Conservation (phyloP, 495 filamentous ascomycete genomes). For the Penicillium nucicola region DNA sequence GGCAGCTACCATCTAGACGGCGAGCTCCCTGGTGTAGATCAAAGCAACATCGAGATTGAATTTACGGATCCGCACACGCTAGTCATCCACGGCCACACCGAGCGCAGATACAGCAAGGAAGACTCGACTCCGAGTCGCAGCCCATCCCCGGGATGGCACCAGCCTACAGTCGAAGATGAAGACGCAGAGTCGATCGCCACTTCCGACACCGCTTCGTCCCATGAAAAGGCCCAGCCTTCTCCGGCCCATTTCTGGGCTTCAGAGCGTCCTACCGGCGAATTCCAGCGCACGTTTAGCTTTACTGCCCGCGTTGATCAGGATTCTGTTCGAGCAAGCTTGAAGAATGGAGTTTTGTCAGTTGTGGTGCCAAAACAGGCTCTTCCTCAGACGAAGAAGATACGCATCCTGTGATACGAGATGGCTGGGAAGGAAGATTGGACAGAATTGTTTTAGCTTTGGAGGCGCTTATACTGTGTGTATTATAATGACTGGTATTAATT, state of each 20-base stretch:
- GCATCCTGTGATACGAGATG: constrained; percentile 46
- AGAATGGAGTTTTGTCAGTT: constrained; percentile 70
- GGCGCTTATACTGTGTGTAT: background rate
- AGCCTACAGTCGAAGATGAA: constrained; percentile 61
- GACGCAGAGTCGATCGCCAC: constrained; percentile 19
- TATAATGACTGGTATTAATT: background rate
- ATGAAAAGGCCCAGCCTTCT: constrained; percentile 27
- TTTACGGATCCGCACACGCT: constrained; percentile 80
- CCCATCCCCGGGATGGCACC: constrained; percentile 16
- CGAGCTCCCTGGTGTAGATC: constrained; percentile 80
- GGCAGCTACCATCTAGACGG: constrained; percentile 77
- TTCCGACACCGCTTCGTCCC: constrained; percentile 7
- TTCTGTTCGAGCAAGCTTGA: constrained; percentile 67
- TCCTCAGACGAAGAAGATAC: constrained; percentile 50
- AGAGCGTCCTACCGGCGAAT: constrained; percentile 79
- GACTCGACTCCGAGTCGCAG: constrained; percentile 7
- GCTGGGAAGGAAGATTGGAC: background rate
- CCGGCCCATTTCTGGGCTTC: constrained; percentile 70
- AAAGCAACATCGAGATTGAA: constrained; percentile 75
- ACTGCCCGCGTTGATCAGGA: constrained; percentile 72
- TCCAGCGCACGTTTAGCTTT: constrained; percentile 78
- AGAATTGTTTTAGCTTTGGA: background rate
- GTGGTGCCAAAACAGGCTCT: constrained; percentile 73
- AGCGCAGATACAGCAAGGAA: constrained; percentile 48
- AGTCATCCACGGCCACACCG: constrained; percentile 64